These are phyloP conservation scores for Pseudogymnoascus sp. DNA, from an alignment of 2,329 filamentous ascomycete genomes.

Conservation along the genomic window DNA sequence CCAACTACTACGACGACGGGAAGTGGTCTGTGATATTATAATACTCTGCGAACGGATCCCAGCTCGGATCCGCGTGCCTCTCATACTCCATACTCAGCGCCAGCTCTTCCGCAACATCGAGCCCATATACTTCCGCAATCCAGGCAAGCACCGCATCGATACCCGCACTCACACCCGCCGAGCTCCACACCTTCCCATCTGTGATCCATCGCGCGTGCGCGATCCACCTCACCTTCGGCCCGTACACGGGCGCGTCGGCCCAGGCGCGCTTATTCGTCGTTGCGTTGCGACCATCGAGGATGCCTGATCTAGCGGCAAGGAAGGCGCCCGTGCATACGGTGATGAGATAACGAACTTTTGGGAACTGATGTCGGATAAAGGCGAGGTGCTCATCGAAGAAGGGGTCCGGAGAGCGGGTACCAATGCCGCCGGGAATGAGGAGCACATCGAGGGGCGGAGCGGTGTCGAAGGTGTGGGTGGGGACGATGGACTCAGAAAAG, in stretches of 20 bases:
- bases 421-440: slow-evolving; percentile 57
- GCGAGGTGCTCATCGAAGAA: slow-evolving; percentile 32
- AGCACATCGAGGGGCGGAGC: slow-evolving; percentile 46
- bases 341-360: slow-evolving; percentile 24
- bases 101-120: neutral
- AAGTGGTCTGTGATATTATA: slow-evolving; percentile 4
- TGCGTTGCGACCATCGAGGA: slow-evolving; percentile 43
- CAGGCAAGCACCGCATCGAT: slow-evolving; percentile 20
- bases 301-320: slow-evolving; percentile 40
- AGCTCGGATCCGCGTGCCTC: slow-evolving; percentile 36
- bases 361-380: slow-evolving; percentile 34
- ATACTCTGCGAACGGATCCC: slow-evolving; percentile 49
- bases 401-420: slow-evolving; percentile 33
- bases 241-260: slow-evolving; percentile 30
- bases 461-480: slow-evolving; percentile 20
- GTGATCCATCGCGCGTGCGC: slow-evolving; percentile 43
- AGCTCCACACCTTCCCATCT: slow-evolving; percentile 48
- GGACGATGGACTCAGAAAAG: slow-evolving; percentile 18
- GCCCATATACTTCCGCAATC: slow-evolving; percentile 3
- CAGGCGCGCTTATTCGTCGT: slow-evolving; percentile 45
- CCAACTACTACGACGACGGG: neutral
- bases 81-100: slow-evolving; percentile 3
- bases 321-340: slow-evolving; percentile 43
- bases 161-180: slow-evolving; percentile 45
- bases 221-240: slow-evolving; percentile 39